Evolutionary conservation across 805 yeast species (phyloP).

Genomic region (Millerozyma miso): DNA sequence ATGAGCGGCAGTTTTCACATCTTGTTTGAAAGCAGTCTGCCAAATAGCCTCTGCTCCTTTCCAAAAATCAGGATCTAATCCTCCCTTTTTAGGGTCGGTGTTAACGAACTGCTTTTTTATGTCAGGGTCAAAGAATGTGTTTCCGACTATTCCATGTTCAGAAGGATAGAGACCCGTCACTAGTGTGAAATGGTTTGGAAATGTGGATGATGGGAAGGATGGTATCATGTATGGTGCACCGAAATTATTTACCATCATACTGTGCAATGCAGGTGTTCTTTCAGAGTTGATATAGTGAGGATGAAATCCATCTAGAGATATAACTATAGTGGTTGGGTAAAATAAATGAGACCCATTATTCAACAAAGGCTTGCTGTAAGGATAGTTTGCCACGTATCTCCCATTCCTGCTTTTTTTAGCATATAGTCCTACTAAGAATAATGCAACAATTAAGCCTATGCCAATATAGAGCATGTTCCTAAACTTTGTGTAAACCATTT

Average conservation of each 20-base stretch:
- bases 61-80: constrained; percentile 64
- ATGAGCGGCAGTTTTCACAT: constrained; percentile 69
- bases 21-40: constrained; percentile 66
- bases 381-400: background rate
- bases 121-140: constrained; percentile 67
- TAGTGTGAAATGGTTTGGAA: constrained; percentile 89
- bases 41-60: constrained; percentile 84
- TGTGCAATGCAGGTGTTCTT: constrained; percentile 68
- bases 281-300: constrained; percentile 73
- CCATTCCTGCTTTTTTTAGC: background rate
- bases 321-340: constrained; percentile 73
- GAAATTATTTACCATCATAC: constrained; percentile 46
- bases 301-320: constrained; percentile 87
- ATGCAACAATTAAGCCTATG: constrained; percentile 6
- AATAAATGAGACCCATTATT: constrained; percentile 66
- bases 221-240: constrained; percentile 85
- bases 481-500: constrained; percentile 19
- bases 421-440: constrained; percentile 1
- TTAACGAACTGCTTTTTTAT: constrained; percentile 56
- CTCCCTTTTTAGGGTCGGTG: constrained; percentile 50
- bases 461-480: constrained; percentile 10
- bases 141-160: constrained; percentile 84
- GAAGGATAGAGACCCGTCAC: constrained; percentile 83
- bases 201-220: constrained; percentile 83
- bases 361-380: constrained; percentile 9